Conservation (phyloP, 2,329 filamentous ascomycete genomes). For the Cladophialophora exuberans region DNA sequence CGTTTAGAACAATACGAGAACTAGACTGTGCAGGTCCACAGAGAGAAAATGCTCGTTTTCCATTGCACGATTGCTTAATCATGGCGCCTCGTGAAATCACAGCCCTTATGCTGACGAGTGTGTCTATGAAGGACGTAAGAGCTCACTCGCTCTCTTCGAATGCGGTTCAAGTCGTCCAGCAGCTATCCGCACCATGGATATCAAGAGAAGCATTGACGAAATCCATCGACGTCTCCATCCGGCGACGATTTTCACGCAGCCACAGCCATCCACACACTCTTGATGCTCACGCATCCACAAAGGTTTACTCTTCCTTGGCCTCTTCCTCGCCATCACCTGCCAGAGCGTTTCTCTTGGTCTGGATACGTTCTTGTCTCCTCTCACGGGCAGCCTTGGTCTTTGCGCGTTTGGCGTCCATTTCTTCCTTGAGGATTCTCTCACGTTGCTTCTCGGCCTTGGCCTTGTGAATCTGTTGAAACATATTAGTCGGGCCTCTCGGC, state of each 20-base stretch:
- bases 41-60: not conserved
- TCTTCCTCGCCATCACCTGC: constrained; percentile 67
- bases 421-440: constrained; percentile 94
- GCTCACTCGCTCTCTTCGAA: not conserved
- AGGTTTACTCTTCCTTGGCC: constrained; percentile 30
- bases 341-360: constrained; percentile 87
- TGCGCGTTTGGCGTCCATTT: constrained; percentile 99
- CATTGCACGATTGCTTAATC: constrained; percentile 8
- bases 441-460: constrained; percentile 99
- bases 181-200: not conserved
- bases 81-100: constrained; percentile 20
- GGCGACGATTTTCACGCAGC: not conserved
- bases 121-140: constrained; percentile 15
- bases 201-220: not conserved
- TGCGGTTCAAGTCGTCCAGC: constrained; percentile 5
- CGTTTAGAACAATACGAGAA: too few relatives aligned
- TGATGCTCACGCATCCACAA: not conserved
- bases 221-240: not conserved
- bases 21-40: not conserved
- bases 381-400: constrained; percentile 99
- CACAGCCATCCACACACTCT: constrained; percentile 1
- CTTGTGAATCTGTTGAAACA: constrained; percentile 82
- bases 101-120: not conserved
- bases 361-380: constrained; percentile 91
- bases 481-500: constrained; percentile 22